Evolutionary conservation across 208 protist genomes (phyloP), one percentile per base, ranked within the genome.

Genomic region (Acanthamoeba sp.): DNA sequence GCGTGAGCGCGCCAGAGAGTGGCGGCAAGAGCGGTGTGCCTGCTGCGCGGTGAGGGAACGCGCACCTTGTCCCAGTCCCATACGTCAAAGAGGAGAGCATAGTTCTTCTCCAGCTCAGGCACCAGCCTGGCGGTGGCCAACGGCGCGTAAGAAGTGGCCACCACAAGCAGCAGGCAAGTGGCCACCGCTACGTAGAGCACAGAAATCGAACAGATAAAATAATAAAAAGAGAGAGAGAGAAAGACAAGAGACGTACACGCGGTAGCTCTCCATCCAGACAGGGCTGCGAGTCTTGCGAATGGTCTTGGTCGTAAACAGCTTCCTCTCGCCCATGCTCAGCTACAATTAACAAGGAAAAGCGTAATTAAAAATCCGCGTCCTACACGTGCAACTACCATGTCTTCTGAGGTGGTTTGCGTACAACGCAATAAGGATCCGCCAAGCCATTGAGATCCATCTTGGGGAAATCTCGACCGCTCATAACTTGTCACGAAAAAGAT

Each of bases 381-480:
- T n/a, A n/a, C n/a, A n/a, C n/a, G n/a, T n/a, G n/a, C n/a, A n/a
- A n/a, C n/a, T n/a, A n/a, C n/a, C n/a, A n/a, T n/a, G n/a, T n/a
- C n/a, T n/a, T n/a, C n/a, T n/a, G n/a, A n/a, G n/a, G n/a, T n/a
- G n/a, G n/a, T n/a, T n/a, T n/a, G n/a, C 36, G 29, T 82, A 82
- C 88, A 2, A 24, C 2, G 36, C 32, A 40, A 29, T 32, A 93
- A 10, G 88, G 88, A 48, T 93, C 88, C 2, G 88, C 88, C 18
- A 29, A 6, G 2, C 88, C 88, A n/a, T 93, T 93, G 59, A 93
- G 59, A 50, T 93, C 88, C 88, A 93, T 93, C 78, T 48, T 69
- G 88, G 88, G 88, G 59, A 93, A 40, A 48, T 93, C 62, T 6
- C 42, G 7, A 6, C n/a, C 88, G n/a, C 62, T 22, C 88, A 78